Evolutionary conservation across 2,329 filamentous ascomycete genomes (phyloP), one percentile per base, ranked within the genome.

Genomic region (Trichoderma asperellum): DNA sequence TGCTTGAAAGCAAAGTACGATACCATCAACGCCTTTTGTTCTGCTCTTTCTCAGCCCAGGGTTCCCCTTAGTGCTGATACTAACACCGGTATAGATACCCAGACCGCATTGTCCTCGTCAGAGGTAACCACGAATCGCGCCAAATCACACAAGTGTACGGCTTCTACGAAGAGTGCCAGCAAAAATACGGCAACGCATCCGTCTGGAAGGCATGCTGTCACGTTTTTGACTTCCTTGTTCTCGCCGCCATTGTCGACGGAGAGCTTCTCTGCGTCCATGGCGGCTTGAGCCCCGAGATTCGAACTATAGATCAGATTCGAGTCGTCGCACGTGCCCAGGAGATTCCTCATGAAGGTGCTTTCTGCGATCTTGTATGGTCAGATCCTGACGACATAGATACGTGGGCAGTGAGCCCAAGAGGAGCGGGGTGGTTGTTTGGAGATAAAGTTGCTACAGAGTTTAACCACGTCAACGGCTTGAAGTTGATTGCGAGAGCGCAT

Each of bases 121-220:
- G 96, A 73, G 96, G 96, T 72, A 99, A 99, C 81, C 96, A 99
- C 83, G 96, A 99, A 81, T 97, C 94, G 32, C 91, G 96, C 72
- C 96, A 97, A 76, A 97, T 99, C 72, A 99, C 96, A 10, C 96
- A 99, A 77, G 97, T 96, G 27, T 99, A 99, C 80, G 96, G 96
- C 66, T 99, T 99, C 82, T 99, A 99, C 81, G 97, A 97, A 71
- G 96, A 99, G 80, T 99, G 96, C 81, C 94, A 94, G 68, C 92
- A 96, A 76, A 99, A 99, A 81, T 99, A 99, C 79, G 96, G 96
- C 77, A 98, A 97, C 77, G 94, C 96, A 14, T 97, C 96, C 60
- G 96, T 99, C n/a, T 99, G 96, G 96, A 97, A 99, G 81, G 96
- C 97, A 70, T 99, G 97, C 81, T 99, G 96, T 72, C 96, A 99